phyloP scores from a whole-genome alignment of 1,284 basidiomycete genomes.

The Chondrostereum purpureum region DNA sequence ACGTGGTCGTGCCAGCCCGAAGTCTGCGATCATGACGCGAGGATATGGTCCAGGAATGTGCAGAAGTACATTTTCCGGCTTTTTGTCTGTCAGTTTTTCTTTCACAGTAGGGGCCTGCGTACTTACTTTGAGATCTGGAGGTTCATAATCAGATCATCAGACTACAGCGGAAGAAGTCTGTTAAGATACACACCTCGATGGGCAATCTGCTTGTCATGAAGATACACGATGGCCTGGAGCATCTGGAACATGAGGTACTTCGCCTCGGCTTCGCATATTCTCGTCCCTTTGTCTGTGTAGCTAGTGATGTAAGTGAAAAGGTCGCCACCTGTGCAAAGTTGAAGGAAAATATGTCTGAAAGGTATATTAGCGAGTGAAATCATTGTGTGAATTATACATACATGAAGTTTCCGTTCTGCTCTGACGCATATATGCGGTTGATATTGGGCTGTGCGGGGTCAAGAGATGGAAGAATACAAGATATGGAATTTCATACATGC shows the following conservation, averaged over 20 bases:
- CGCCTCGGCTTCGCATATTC: constrained; percentile 70
- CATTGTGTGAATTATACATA: constrained; percentile 17
- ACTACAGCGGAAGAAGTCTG: constrained; percentile 6
- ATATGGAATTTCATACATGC: constrained; percentile 48
- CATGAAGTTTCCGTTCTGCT: constrained; percentile 58
- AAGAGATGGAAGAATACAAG: not conserved
- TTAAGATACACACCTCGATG: constrained; percentile 61
- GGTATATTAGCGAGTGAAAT: too few relatives aligned
- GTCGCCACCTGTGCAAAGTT: constrained; percentile 73
- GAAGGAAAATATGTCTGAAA: constrained; percentile 65
- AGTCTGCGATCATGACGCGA: constrained; percentile 78
- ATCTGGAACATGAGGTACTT: constrained; percentile 83
- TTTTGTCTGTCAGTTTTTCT: too few relatives aligned
- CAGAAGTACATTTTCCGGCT: constrained; percentile 85
- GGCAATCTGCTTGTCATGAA: constrained; percentile 70
- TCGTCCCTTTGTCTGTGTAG: constrained; percentile 39
- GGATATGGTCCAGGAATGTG: constrained; percentile 72
- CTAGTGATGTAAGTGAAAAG: constrained; percentile 74
- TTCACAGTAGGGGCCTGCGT: too few relatives aligned
- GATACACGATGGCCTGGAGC: constrained; percentile 63
- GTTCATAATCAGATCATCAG: not conserved
- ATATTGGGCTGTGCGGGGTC: constrained; percentile 61
- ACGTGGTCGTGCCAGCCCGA: constrained; percentile 78
- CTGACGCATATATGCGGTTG: constrained; percentile 67
- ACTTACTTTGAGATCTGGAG: constrained; percentile 66